Evolutionary conservation across 2,329 filamentous ascomycete species (phyloP).

Genomic region (Phialophora tarda): DNA sequence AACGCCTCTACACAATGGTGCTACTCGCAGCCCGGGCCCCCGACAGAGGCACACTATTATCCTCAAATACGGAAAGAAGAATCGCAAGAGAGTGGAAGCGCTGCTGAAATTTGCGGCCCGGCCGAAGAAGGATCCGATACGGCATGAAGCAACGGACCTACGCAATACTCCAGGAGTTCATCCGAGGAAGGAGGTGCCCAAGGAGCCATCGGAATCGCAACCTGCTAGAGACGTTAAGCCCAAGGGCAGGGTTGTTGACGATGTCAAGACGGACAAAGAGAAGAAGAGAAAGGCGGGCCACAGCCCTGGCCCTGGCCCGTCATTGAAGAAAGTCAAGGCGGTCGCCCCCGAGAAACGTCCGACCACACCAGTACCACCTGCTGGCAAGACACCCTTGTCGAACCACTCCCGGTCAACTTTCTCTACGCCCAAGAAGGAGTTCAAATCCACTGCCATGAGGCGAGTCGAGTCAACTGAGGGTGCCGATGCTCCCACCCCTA

Average conservation of each 20-base stretch:
- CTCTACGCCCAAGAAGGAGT: slow-evolving; percentile 52
- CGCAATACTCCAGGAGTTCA: slow-evolving; percentile 9
- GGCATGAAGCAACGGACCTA: slow-evolving; percentile 20
- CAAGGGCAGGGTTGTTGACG: slow-evolving; percentile 15
- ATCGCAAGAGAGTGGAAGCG: slow-evolving; percentile 55
- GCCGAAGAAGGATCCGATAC: slow-evolving; percentile 33
- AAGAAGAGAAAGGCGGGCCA: slow-evolving; percentile 37
- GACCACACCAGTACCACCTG: slow-evolving; percentile 45
- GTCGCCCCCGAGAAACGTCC: slow-evolving; percentile 42
- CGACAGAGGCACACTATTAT: slow-evolving; percentile 52
- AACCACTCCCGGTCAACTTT: slow-evolving; percentile 41
- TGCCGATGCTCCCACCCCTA: slow-evolving; percentile 50
- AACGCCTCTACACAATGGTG: slow-evolving; percentile 31
- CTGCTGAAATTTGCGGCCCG: slow-evolving; percentile 50
- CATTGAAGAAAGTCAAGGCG: slow-evolving; percentile 40
- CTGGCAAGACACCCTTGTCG: slow-evolving; percentile 45
- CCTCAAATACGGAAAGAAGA: slow-evolving; percentile 58
- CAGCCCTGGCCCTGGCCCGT: slow-evolving; percentile 21
- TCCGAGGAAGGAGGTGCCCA: slow-evolving; percentile 32
- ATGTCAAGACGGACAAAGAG: slow-evolving; percentile 29
- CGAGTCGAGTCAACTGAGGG: slow-evolving; percentile 47
- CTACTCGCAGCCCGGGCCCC: slow-evolving; percentile 37
- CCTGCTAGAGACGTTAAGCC: slow-evolving; percentile 31
- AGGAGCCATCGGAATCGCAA: slow-evolving; percentile 32
- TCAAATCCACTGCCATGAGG: slow-evolving; percentile 47